Conservation (phyloP, 2,329 filamentous ascomycete species). For the Fusarium xyrophilum region DNA sequence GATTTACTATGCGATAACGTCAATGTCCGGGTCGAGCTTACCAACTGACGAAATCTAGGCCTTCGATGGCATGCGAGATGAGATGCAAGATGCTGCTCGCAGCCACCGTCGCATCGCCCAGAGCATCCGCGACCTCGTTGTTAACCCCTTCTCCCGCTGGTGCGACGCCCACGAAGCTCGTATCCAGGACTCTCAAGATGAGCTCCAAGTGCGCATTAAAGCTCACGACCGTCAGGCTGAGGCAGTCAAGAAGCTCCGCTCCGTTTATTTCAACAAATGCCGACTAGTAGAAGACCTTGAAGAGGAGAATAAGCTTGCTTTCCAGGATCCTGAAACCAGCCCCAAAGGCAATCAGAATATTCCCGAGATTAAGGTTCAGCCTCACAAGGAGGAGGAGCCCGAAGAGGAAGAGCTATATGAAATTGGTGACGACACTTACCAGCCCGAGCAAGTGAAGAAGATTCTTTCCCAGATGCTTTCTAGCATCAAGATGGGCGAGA, state of each 20-base stretch:
- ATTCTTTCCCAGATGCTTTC: conserved; percentile 86
- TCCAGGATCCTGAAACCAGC: conserved; percentile 82
- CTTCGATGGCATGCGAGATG: conserved; percentile 88
- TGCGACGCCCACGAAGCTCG: conserved; percentile 92
- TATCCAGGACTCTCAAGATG: conserved; percentile 92
- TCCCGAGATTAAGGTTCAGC: conserved; percentile 87
- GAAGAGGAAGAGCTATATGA: conserved; percentile 88
- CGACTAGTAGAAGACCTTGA: conserved; percentile 94
- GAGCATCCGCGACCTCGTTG: conserved; percentile 94
- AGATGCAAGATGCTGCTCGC: conserved; percentile 89
- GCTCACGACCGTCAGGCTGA: conserved; percentile 92
- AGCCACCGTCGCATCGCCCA: conserved; percentile 96
- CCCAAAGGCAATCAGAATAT: conserved; percentile 67
- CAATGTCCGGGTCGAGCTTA: background rate
- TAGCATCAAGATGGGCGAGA: conserved; percentile 85
- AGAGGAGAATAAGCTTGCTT: conserved; percentile 97
- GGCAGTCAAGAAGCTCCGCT: conserved; percentile 87
- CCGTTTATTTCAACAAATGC: conserved; percentile 99
- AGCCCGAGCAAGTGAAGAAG: conserved; percentile 87
- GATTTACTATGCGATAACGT: conserved; percentile 4
- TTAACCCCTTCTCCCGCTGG: conserved; percentile 94
- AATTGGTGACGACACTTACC: conserved; percentile 87
- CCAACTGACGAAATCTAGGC: conserved; percentile 62
- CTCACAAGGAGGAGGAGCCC: conserved; percentile 67
- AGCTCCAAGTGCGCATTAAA: conserved; percentile 89